Evolutionary conservation across 129 eudicot species (phyloP).

Genomic region (Heracleum sosnowskyi): DNA sequence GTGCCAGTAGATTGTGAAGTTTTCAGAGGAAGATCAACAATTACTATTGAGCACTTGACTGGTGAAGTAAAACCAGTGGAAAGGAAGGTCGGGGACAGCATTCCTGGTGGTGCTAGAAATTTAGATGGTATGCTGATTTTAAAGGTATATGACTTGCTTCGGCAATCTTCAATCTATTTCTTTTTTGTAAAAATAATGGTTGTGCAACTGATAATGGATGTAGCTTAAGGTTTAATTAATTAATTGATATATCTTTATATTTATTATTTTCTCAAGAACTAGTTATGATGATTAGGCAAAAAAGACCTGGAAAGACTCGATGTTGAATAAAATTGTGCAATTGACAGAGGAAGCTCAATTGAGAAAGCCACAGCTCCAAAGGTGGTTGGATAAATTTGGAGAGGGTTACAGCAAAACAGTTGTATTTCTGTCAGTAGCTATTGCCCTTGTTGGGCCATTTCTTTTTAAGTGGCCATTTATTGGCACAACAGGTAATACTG

Average conservation of each 20-base stretch:
- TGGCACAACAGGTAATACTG: conserved; percentile 65
- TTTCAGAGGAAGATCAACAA: conserved; percentile 78
- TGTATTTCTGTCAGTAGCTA: conserved; percentile 56
- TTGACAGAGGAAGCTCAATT: conserved; percentile 92
- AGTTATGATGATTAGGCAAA: conserved; percentile 44
- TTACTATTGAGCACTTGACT: conserved; percentile 91
- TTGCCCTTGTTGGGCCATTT: conserved; percentile 85
- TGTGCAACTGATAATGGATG: neutral
- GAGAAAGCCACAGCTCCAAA: conserved; percentile 84
- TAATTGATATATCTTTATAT: neutral
- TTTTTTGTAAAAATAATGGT: neutral
- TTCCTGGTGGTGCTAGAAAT: conserved; percentile 98
- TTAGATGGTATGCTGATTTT: conserved; percentile 96
- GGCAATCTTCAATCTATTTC: neutral
- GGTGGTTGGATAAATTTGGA: conserved; percentile 98
- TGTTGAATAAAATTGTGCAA: conserved; percentile 80
- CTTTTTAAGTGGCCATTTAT: conserved; percentile 89
- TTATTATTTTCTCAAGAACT: conserved; percentile 5
- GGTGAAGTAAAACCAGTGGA: conserved; percentile 97
- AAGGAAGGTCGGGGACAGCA: conserved; percentile 66
- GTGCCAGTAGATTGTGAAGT: conserved; percentile 99
- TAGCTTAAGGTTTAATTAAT: neutral
- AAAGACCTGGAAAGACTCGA: conserved; percentile 94
- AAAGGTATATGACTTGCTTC: conserved; percentile 39
- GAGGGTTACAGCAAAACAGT: conserved; percentile 84